These are phyloP conservation scores for Termitomyces sp. DNA, from an alignment of 768 basidiomycete species.

Conservation along the genomic window DNA sequence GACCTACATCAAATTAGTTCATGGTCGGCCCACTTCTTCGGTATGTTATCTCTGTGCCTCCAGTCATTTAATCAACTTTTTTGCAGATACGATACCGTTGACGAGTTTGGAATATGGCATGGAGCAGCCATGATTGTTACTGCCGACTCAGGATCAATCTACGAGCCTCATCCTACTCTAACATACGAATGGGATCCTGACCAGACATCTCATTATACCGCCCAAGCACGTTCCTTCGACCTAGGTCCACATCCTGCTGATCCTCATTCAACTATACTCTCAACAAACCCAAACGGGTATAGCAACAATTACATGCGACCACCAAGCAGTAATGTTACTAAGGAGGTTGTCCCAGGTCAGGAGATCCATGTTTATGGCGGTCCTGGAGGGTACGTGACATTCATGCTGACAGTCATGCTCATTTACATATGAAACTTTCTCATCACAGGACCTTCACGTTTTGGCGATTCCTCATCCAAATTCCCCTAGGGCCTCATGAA, in stretches of 20 bases:
- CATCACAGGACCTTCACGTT: constrained; percentile 77
- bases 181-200: constrained; percentile 76
- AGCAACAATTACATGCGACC: constrained; percentile 18
- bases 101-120: constrained; percentile 75
- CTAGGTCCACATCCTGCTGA: constrained; percentile 75
- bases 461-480: constrained; percentile 87
- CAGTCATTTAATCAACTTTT: neutral
- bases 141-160: constrained; percentile 74
- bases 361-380: constrained; percentile 73
- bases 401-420: constrained; percentile 3
- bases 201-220: constrained; percentile 13
- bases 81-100: constrained; percentile 80
- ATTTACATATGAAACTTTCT: neutral
- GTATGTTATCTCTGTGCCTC: constrained; percentile 23
- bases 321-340: constrained; percentile 31
- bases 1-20: constrained; percentile 38
- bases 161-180: constrained; percentile 69
- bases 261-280: constrained; percentile 50
- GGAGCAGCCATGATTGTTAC: constrained; percentile 90
- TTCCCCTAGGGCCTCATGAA: constrained; percentile 70
- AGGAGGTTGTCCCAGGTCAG: constrained; percentile 50
- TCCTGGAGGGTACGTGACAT: constrained; percentile 42
- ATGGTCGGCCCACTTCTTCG: constrained; percentile 88
- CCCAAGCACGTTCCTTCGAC: constrained; percentile 41
- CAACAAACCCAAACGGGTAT: constrained; percentile 18